phyloP scores from a whole-genome alignment of 305 asterid species.

The Solanum chacoense region DNA sequence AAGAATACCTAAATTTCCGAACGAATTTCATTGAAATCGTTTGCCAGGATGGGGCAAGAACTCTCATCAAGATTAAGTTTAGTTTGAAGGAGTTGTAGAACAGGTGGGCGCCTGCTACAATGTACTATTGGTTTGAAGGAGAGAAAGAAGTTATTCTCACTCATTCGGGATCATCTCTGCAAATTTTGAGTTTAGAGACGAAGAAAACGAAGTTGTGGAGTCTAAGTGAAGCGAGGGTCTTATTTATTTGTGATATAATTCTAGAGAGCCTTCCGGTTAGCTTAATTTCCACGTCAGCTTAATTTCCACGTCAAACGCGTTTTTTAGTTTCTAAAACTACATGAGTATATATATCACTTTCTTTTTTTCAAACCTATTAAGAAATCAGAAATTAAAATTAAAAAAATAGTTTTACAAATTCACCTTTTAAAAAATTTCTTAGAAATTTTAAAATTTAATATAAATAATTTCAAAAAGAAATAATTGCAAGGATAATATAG shows the following conservation, averaged over 20 bases:
- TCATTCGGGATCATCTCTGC: neutral
- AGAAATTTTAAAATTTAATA: no score
- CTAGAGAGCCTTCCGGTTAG: neutral
- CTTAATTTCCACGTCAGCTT: neutral
- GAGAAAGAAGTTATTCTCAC: neutral
- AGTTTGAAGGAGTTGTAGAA: constrained; percentile 10
- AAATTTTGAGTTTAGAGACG: neutral
- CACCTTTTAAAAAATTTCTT: no score
- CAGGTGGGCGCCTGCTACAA: no score
- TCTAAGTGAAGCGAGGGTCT: neutral
- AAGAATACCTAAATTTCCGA: constrained; percentile 49
- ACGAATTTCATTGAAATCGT: constrained; percentile 70
- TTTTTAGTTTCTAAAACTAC: neutral
- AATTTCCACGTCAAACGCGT: neutral
- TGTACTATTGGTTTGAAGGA: no score
- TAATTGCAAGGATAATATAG: no score
- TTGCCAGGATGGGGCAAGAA: constrained; percentile 66
- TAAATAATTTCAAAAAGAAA: no score
- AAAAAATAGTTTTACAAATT: no score
- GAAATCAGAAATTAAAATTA: no score
- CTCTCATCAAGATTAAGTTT: constrained; percentile 28
- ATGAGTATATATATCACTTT: no score
- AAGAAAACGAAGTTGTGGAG: neutral
- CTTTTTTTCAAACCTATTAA: no score
- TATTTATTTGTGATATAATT: neutral